Evolutionary conservation across 495 filamentous ascomycete genomes (phyloP), one percentile per base, ranked within the genome.

Genomic region (Cairneyella variabilis): DNA sequence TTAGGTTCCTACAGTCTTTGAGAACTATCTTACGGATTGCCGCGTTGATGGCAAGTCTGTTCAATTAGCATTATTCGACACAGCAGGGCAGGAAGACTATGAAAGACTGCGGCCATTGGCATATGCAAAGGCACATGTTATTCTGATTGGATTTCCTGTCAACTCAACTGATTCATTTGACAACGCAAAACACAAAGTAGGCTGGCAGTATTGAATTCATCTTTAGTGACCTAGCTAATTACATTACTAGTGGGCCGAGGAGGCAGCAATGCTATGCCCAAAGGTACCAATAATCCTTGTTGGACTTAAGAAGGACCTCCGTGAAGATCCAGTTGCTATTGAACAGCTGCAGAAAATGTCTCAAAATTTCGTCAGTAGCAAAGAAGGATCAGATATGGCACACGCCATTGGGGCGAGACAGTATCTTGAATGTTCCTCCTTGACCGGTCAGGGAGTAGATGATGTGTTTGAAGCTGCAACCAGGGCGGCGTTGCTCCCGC

Each of bases 11-110:
- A 97, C 91, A 57, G 91, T 97, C 36, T 97, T 97, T 70, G 91
- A 97, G 71, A 97, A 96, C 75, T 97, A 97, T 63, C 92, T 97
- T 51, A 96, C 91, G 61, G 91, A 97, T 74, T 96, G 93, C 71
- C 80, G 92, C 69, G 92, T 97, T 54, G 91, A 97, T 66, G 91
- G 91, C 51, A 93, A 91, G 64, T 93, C 90, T 27, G 91, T 97
- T 32, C 92, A 97, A 79, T 79, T 97, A 58, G 91, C 92, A 53
- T 73, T 97, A 58, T 97, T 92, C 92, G 91, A 96, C 84, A 97
- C 92, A 40, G 91, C 91, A 17, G 91, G 91, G 48, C 91, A 97
- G 70, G 91, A 97, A 80, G 91, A 97, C 64, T 96, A 96, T 72
- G 91, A 96, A 66, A 77, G 85, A 57, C 75, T 97, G 71, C 88